Evolutionary conservation across 169 alveolate genomes (phyloP).

Genomic region (Babesia bovis): DNA sequence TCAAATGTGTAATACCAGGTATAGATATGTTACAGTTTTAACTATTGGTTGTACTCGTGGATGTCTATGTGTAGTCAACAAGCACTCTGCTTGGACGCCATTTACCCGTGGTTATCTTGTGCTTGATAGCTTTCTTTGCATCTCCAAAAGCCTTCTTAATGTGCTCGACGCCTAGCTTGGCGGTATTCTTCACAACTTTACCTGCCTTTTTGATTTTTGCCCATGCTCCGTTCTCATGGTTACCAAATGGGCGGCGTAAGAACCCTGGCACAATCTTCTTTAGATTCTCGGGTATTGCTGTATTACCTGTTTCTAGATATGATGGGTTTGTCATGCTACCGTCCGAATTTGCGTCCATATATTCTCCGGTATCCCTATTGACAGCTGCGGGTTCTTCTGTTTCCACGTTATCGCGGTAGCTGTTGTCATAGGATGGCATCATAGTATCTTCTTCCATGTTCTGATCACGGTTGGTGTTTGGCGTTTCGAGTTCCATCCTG

Average conservation of each 20-base stretch:
- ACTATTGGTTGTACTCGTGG: not conserved
- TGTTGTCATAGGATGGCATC: no score
- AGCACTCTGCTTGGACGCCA: not conserved
- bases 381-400: no score
- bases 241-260: not conserved
- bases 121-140: not conserved
- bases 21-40: not conserved
- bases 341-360: no score
- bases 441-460: no score
- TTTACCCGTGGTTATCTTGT: not conserved
- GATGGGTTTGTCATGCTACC: not conserved
- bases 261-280: not conserved
- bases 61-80: not conserved
- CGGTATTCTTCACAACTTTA: not conserved
- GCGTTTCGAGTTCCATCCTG: no score
- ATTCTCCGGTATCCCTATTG: no score
- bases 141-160: not conserved
- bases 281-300: not conserved
- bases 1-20: not conserved
- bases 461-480: no score
- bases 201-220: constrained; percentile 2
- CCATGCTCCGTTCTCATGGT: not conserved
- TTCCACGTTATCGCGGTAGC: no score
- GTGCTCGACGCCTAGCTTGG: not conserved
- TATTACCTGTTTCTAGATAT: not conserved